Conservation (phyloP, 2,329 filamentous ascomycete species). For the Dothistroma septosporum region DNA sequence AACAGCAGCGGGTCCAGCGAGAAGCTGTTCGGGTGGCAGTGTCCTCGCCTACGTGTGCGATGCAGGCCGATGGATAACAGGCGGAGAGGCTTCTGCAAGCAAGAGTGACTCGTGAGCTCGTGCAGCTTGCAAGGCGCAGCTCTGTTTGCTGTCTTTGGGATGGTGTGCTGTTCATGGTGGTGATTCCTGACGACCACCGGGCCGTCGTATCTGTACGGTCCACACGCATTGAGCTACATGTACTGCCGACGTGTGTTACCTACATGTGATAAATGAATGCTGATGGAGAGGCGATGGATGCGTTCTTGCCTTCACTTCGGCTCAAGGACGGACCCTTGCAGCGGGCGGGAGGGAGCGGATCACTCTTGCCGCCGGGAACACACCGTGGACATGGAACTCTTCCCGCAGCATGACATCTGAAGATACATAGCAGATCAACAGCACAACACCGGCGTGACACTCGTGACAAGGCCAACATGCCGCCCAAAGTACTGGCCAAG, state of each 20-base stretch:
- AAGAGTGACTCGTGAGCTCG: not conserved
- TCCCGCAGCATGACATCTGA: not conserved
- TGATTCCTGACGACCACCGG: not conserved
- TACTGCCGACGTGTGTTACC: no score
- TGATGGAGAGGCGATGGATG: not conserved
- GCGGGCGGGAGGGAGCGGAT: not conserved
- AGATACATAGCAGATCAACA: not conserved
- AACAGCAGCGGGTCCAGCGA: not conserved
- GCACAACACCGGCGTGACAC: not conserved
- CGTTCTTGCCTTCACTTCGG: not conserved
- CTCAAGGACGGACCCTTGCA: not conserved
- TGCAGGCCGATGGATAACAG: not conserved
- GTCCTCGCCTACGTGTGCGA: not conserved
- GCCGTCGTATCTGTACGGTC: not conserved
- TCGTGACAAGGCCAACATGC: slow-evolving; percentile 21
- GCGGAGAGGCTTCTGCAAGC: not conserved
- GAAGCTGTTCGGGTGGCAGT: not conserved
- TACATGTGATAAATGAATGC: not conserved
- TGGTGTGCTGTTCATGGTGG: not conserved
- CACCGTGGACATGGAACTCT: not conserved
- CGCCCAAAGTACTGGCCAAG: slow-evolving; percentile 34
- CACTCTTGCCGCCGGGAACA: not conserved
- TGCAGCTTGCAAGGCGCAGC: not conserved
- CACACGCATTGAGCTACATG: no score
- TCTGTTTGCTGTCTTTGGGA: not conserved